Evolutionary conservation across 306 rosid species (phyloP).

Genomic region (Sicyos baderoa): DNA sequence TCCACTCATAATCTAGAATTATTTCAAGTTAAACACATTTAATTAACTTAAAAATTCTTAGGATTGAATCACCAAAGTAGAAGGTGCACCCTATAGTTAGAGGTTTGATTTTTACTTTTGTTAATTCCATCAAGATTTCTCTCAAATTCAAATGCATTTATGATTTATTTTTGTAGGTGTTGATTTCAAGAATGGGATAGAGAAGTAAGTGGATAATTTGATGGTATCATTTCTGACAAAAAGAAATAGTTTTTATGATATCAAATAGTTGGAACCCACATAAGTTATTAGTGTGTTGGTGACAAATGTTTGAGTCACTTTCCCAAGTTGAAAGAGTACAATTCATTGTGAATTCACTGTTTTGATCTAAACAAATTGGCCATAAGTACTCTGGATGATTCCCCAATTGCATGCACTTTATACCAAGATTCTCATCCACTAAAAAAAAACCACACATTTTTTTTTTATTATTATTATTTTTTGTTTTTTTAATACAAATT

Average conservation of each 20-base stretch:
- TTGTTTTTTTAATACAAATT: too few relatives aligned
- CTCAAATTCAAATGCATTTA: too few relatives aligned
- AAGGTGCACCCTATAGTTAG: too few relatives aligned
- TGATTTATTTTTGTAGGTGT: too few relatives aligned
- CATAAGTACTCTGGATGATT: neutral
- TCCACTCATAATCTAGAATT: too few relatives aligned
- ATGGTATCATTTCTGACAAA: neutral
- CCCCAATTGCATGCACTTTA: neutral
- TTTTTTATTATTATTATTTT: neutral
- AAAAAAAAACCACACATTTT: neutral
- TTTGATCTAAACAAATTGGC: neutral
- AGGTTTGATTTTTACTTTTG: too few relatives aligned
- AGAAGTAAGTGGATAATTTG: neutral
- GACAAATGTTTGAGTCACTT: constrained; percentile 8
- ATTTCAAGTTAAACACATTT: too few relatives aligned
- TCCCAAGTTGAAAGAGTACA: neutral
- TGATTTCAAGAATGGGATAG: neutral
- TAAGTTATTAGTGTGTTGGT: neutral
- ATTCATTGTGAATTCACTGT: constrained; percentile 3
- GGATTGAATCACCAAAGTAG: too few relatives aligned
- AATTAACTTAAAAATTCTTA: too few relatives aligned
- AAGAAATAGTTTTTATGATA: neutral
- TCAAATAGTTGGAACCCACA: neutral
- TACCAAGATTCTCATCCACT: neutral
- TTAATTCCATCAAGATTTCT: too few relatives aligned